phyloP scores from a whole-genome alignment of 805 yeast species.

The Pichia phayaonensis region DNA sequence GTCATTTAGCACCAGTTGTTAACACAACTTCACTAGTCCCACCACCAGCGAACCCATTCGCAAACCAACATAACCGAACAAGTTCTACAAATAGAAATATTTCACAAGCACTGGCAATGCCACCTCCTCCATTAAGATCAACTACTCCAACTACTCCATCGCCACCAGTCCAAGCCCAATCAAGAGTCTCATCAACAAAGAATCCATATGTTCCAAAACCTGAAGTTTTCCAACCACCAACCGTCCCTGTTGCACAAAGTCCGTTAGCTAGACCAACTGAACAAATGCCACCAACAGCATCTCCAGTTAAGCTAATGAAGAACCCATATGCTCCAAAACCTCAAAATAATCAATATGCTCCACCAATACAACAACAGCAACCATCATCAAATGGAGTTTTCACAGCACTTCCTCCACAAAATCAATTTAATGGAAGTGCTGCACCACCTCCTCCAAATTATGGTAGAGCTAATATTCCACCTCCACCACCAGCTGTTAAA shows the following conservation, averaged over 20 bases:
- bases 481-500: conserved; percentile 17
- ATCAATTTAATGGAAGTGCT: conserved; percentile 3
- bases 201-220: conserved; percentile 33
- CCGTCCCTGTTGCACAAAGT: conserved; percentile 12
- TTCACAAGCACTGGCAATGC: conserved; percentile 24
- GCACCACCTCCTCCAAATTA: conserved; percentile 15
- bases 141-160: not conserved
- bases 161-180: not conserved
- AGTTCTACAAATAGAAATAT: conserved; percentile 19
- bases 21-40: conserved; percentile 6
- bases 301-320: conserved; percentile 8
- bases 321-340: conserved; percentile 8
- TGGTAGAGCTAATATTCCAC: conserved; percentile 4
- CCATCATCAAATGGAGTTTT: not conserved
- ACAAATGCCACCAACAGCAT: conserved; percentile 13
- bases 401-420: conserved; percentile 1
- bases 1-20: conserved; percentile 27
- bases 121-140: conserved; percentile 24
- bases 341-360: conserved; percentile 11
- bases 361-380: conserved; percentile 6
- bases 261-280: conserved; percentile 11
- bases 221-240: conserved; percentile 15
- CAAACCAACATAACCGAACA: conserved; percentile 3
- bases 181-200: conserved; percentile 2
- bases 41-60: conserved; percentile 1